These are phyloP conservation scores for Tylopilus balloui DNA, from an alignment of 768 basidiomycete species.

Conservation along the genomic window DNA sequence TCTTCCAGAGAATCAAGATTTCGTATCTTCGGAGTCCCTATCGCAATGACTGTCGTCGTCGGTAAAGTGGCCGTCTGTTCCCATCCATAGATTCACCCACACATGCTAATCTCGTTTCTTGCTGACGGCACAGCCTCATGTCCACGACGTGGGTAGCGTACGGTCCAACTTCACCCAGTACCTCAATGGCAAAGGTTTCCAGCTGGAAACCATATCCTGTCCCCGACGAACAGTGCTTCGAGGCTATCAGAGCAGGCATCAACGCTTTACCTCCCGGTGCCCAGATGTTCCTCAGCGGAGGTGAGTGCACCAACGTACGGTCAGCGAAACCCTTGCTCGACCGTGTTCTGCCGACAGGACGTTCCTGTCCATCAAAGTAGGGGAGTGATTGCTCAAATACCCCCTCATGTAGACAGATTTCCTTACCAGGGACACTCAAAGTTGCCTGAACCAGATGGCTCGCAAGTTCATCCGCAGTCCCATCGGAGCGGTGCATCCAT, in stretches of 20 bases:
- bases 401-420: not conserved
- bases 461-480: slow-evolving; percentile 15
- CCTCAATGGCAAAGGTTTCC: not conserved
- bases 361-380: slow-evolving; percentile 35
- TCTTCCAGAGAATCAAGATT: no score
- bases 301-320: slow-evolving; percentile 21
- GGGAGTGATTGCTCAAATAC: not conserved
- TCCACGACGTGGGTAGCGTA: slow-evolving; percentile 44
- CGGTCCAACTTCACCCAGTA: not conserved
- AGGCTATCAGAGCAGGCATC: slow-evolving; percentile 52
- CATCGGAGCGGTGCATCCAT: not conserved
- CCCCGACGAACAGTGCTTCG: slow-evolving; percentile 58
- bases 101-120: not conserved
- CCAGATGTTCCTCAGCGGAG: slow-evolving; percentile 51
- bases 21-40: no score
- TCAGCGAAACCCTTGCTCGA: not conserved
- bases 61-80: slow-evolving; percentile 37
- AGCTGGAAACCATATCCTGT: slow-evolving; percentile 43
- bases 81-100: not conserved
- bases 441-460: slow-evolving; percentile 22
- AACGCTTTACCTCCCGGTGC: slow-evolving; percentile 38
- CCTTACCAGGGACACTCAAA: slow-evolving; percentile 9
- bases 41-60: slow-evolving; percentile 34
- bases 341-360: slow-evolving; percentile 24
- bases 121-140: slow-evolving; percentile 48